Evolutionary conservation across 768 basidiomycete genomes (phyloP).

Genomic region (Auricularia cornea): DNA sequence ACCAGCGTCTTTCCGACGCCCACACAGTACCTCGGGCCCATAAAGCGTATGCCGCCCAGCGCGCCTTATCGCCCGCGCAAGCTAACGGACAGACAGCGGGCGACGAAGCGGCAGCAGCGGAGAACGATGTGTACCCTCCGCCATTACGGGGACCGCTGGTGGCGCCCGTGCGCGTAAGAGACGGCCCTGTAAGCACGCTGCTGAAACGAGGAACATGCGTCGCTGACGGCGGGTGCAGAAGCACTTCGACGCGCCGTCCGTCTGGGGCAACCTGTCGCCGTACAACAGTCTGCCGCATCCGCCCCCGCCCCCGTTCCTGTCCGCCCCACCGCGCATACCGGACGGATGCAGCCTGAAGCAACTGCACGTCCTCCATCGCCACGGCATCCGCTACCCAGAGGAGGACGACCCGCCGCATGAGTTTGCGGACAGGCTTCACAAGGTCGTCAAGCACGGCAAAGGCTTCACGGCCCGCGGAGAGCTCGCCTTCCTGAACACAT

Average conservation of each 20-base stretch:
- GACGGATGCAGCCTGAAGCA: neutral
- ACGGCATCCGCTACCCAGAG: neutral
- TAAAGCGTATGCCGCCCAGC: neutral
- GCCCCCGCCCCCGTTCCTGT: neutral
- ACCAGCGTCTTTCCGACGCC: neutral
- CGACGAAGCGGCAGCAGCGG: neutral
- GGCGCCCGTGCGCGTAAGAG: neutral
- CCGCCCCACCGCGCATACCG: neutral
- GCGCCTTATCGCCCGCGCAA: neutral
- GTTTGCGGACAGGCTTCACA: neutral
- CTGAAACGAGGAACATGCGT: too few species aligned
- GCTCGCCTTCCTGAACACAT: constrained; percentile 71
- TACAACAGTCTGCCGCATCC: neutral
- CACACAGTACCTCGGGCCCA: neutral
- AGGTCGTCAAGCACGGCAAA: constrained; percentile 23
- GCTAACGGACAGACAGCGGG: neutral
- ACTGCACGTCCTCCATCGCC: neutral
- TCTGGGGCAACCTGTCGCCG: neutral
- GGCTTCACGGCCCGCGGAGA: constrained; percentile 59
- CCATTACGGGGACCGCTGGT: neutral
- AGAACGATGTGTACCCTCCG: neutral
- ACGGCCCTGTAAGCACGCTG: neutral
- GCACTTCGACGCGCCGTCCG: neutral
- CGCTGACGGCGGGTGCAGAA: neutral
- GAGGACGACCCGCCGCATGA: neutral